phyloP scores from a whole-genome alignment of 169 alveolate species.

The Sarcocystis neurona region DNA sequence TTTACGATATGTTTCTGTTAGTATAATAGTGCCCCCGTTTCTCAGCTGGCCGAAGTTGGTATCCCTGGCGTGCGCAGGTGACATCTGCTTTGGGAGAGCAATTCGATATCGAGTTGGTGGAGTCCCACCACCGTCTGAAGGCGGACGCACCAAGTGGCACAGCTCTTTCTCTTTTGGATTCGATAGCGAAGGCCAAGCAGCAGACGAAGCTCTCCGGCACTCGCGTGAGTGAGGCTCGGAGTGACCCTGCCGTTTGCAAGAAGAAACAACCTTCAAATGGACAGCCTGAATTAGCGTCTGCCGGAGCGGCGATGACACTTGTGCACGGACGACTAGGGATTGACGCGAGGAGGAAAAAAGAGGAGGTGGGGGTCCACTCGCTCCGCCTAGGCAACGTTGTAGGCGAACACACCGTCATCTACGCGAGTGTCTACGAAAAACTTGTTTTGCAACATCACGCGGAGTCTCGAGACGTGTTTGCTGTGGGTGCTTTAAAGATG shows the following conservation, averaged over 20 bases:
- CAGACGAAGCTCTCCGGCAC: background rate
- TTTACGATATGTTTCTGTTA: no score
- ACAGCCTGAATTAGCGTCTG: background rate
- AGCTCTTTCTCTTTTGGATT: slow-evolving; percentile 8
- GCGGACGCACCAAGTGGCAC: slow-evolving; percentile 43
- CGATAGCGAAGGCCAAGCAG: slow-evolving; percentile 3
- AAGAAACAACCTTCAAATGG: no score
- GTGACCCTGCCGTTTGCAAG: no score
- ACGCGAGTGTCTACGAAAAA: slow-evolving; percentile 22
- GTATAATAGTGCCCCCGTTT: no score
- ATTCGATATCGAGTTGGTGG: slow-evolving; percentile 43
- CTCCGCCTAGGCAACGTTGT: slow-evolving; percentile 28
- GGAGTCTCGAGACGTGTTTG: slow-evolving; percentile 33
- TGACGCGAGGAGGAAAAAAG: background rate
- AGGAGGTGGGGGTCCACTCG: slow-evolving; percentile 41
- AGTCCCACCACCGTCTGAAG: slow-evolving; percentile 38
- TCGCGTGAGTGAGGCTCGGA: no score
- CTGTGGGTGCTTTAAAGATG: slow-evolving; percentile 26
- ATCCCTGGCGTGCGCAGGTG: slow-evolving; percentile 29
- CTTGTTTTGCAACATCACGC: slow-evolving; percentile 21
- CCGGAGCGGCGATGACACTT: background rate
- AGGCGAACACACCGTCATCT: slow-evolving; percentile 38
- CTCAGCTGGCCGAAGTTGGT: no score
- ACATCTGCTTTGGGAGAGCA: slow-evolving; percentile 19
- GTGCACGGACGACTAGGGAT: slow-evolving; percentile 9